A percentile compares a stretch with the other conserved stretches of the same genome.
These are phyloP conservation scores for Theobroma cacao DNA, from an alignment of 345 rosid genomes.

Conservation along the genomic window DNA sequence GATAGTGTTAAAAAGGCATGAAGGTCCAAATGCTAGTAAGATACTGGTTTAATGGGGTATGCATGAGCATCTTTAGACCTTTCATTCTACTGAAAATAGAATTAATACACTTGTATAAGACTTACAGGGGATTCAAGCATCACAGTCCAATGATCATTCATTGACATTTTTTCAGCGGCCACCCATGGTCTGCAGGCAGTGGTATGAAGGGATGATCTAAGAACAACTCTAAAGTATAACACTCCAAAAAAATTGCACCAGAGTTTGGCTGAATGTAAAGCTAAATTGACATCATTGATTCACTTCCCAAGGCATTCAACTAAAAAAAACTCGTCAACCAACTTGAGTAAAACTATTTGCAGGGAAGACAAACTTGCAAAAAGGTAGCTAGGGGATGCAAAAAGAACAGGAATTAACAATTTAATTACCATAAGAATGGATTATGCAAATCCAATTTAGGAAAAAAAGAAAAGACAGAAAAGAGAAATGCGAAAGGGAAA, in stretches of 20 bases:
- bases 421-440: background rate
- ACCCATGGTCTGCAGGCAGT: slow-evolving; percentile 45
- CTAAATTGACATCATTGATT: background rate
- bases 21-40: background rate
- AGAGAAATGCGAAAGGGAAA: background rate
- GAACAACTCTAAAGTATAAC: background rate
- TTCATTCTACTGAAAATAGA: background rate
- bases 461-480: background rate
- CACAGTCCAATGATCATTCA: slow-evolving; percentile 13
- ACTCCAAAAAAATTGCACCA: background rate
- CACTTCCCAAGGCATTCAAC: background rate
- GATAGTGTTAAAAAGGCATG: background rate
- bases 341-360: background rate
- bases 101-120: background rate
- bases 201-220: background rate
- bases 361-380: background rate
- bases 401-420: background rate
- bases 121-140: slow-evolving; percentile 27
- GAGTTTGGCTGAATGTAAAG: background rate
- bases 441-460: background rate
- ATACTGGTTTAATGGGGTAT: background rate
- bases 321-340: background rate
- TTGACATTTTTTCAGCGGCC: slow-evolving; percentile 15
- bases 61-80: background rate
- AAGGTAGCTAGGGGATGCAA: background rate